phyloP scores from a whole-genome alignment of 2,329 filamentous ascomycete genomes.

The Drechslera avenae region DNA sequence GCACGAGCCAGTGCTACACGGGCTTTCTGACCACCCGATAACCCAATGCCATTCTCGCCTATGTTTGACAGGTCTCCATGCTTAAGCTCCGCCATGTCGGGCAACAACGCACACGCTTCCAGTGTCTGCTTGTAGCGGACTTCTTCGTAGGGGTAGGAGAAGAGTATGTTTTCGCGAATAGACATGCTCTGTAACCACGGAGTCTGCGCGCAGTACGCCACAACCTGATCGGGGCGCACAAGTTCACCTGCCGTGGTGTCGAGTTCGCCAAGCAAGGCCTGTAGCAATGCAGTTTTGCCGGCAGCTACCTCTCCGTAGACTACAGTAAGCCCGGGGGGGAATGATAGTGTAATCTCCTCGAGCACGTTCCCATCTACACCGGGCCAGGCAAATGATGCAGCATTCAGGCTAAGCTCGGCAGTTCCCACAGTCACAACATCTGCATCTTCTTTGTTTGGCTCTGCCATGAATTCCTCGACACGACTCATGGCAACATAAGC shows the following conservation, averaged over 20 bases:
- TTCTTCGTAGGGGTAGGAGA: constrained; percentile 70
- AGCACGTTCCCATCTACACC: constrained; percentile 65
- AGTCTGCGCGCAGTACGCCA: constrained; percentile 69
- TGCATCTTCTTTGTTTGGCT: constrained; percentile 72
- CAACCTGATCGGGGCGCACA: constrained; percentile 59
- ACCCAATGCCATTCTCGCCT: constrained; percentile 65
- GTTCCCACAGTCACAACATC: constrained; percentile 47
- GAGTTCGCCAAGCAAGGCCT: constrained; percentile 64
- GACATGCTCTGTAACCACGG: constrained; percentile 74
- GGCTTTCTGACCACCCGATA: constrained; percentile 66
- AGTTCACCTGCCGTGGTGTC: constrained; percentile 59
- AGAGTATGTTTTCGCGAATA: constrained; percentile 71
- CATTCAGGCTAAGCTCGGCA: constrained; percentile 56
- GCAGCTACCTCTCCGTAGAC: constrained; percentile 67
- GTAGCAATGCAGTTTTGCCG: constrained; percentile 66
- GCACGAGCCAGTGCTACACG: constrained; percentile 66
- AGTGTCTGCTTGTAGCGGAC: constrained; percentile 70
- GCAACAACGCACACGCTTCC: constrained; percentile 65
- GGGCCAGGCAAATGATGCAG: constrained; percentile 81
- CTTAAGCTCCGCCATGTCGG: constrained; percentile 67
- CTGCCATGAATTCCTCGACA: constrained; percentile 84
- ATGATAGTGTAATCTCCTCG: constrained; percentile 58
- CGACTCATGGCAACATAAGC: constrained; percentile 80
- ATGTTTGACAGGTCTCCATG: constrained; percentile 67
- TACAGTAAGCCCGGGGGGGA: constrained; percentile 63